Conservation (phyloP, 1,284 basidiomycete species). For the Boletus smithii region DNA sequence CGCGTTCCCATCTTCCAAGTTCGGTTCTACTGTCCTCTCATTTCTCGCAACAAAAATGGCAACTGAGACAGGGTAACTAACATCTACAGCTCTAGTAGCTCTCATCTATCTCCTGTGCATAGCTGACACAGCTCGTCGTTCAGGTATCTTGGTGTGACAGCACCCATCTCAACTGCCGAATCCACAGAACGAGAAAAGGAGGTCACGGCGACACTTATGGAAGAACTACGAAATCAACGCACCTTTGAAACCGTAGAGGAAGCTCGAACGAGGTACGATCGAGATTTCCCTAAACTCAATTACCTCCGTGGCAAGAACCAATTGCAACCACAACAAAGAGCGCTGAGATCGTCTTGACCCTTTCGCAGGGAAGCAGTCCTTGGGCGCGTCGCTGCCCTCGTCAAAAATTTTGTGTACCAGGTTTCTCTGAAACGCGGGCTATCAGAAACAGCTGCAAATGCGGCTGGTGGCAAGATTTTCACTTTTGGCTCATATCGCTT, state of each 20-base stretch:
- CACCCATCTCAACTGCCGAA: slow-evolving; percentile 83
- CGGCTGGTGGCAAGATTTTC: slow-evolving; percentile 97
- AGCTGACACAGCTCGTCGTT: slow-evolving; percentile 11
- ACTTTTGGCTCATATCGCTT: slow-evolving; percentile 97
- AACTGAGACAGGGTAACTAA: slow-evolving; percentile 38
- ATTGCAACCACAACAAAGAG: slow-evolving; percentile 6
- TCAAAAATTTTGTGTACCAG: slow-evolving; percentile 91
- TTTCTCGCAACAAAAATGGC: slow-evolving; percentile 31
- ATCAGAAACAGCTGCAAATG: slow-evolving; percentile 81
- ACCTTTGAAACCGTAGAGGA: slow-evolving; percentile 92
- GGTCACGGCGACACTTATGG: slow-evolving; percentile 85
- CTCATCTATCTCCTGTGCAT: neutral
- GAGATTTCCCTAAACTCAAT: slow-evolving; percentile 8
- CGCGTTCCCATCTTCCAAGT: slow-evolving; percentile 11
- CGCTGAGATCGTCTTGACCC: slow-evolving; percentile 25
- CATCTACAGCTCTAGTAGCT: slow-evolving; percentile 2
- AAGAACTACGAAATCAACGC: slow-evolving; percentile 83
- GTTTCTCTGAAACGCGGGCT: slow-evolving; percentile 79
- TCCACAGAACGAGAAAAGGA: slow-evolving; percentile 73
- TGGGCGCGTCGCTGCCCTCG: slow-evolving; percentile 84
- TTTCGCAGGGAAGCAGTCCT: slow-evolving; percentile 86
- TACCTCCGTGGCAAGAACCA: slow-evolving; percentile 9
- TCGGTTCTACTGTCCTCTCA: slow-evolving; percentile 1
- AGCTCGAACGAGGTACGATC: slow-evolving; percentile 69
- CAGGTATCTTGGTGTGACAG: slow-evolving; percentile 80